phyloP scores from a whole-genome alignment of 2,329 filamentous ascomycete species.

The Cordyceps fumosorosea region DNA sequence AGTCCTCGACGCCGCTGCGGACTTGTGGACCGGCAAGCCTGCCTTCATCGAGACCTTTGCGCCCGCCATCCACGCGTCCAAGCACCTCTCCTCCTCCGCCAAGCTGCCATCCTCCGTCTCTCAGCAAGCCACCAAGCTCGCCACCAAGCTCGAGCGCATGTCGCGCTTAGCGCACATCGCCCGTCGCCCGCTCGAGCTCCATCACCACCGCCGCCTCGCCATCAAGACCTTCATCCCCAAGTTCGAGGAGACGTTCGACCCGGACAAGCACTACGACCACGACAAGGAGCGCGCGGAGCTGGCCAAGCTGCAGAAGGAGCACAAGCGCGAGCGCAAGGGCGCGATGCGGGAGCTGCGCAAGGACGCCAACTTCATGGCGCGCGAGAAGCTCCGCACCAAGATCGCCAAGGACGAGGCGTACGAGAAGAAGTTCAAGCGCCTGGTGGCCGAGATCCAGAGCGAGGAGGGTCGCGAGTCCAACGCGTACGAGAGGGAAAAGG shows the following conservation, averaged over 20 bases:
- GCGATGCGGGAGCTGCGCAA: slow-evolving; percentile 90
- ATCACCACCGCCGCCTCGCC: slow-evolving; percentile 80
- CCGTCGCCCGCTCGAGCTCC: slow-evolving; percentile 76
- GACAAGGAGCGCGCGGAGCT: slow-evolving; percentile 83
- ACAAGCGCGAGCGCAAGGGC: slow-evolving; percentile 93
- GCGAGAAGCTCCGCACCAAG: slow-evolving; percentile 86
- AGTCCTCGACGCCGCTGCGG: slow-evolving; percentile 61
- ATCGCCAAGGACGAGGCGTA: slow-evolving; percentile 89
- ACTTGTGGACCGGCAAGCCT: slow-evolving; percentile 65
- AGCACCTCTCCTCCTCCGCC: slow-evolving; percentile 52
- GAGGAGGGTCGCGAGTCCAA: slow-evolving; percentile 85
- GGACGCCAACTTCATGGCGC: slow-evolving; percentile 87
- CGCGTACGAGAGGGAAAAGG: slow-evolving; percentile 81
- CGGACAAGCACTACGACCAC: slow-evolving; percentile 93
- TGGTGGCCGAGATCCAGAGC: slow-evolving; percentile 92
- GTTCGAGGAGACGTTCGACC: slow-evolving; percentile 93
- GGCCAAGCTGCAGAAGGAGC: slow-evolving; percentile 78
- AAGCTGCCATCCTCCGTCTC: slow-evolving; percentile 42
- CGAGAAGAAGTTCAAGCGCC: slow-evolving; percentile 89
- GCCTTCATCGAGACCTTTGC: slow-evolving; percentile 75
- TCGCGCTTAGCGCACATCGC: slow-evolving; percentile 55
- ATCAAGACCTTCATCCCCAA: slow-evolving; percentile 87
- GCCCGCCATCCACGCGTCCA: slow-evolving; percentile 52
- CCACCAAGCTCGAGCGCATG: slow-evolving; percentile 43
- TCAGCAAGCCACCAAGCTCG: slow-evolving; percentile 35